A percentile compares a stretch with the other conserved stretches of the same genome.
Conservation (phyloP, 768 basidiomycete genomes). For the Roridomyces roridus region DNA sequence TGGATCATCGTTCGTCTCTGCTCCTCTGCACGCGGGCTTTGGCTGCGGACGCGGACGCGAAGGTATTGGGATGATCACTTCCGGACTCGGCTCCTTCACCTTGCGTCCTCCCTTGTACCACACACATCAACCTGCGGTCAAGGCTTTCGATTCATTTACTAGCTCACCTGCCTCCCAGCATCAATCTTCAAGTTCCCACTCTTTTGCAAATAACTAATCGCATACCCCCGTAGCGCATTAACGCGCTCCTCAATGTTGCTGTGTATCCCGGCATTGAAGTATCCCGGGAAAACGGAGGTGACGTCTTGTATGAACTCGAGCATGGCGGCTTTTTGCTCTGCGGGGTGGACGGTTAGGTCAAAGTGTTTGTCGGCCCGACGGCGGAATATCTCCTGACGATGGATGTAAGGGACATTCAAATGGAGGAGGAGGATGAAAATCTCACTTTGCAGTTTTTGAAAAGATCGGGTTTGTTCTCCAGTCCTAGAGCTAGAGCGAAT, state of each 20-base stretch:
- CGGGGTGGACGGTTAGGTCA: not conserved
- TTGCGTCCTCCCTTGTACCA: too few relatives aligned
- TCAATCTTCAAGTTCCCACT: constrained; percentile 3
- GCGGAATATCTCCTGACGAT: not conserved
- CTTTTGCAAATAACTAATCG: constrained; percentile 3
- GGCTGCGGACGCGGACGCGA: not conserved
- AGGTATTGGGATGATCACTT: too few relatives aligned
- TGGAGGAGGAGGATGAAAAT: not conserved
- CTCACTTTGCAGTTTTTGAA: constrained; percentile 6
- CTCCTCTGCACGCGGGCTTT: not conserved
- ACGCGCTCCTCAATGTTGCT: constrained; percentile 7
- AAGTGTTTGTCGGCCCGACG: not conserved
- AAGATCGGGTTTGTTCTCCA: not conserved
- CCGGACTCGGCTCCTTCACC: too few relatives aligned
- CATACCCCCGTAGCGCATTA: not conserved
- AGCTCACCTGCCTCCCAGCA: not conserved
- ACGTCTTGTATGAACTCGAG: not conserved
- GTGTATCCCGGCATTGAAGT: not conserved
- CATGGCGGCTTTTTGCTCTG: constrained; percentile 8
- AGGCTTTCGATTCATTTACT: too few relatives aligned
- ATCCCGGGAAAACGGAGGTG: not conserved
- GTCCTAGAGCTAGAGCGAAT: constrained; percentile 3
- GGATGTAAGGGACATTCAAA: not conserved
- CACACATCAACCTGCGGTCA: too few relatives aligned
- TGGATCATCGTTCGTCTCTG: not conserved